A percentile compares a stretch with the other conserved stretches of the same genome.
Conservation (phyloP, 352 stramenopile genomes). For the Globisporangium middletonii region DNA sequence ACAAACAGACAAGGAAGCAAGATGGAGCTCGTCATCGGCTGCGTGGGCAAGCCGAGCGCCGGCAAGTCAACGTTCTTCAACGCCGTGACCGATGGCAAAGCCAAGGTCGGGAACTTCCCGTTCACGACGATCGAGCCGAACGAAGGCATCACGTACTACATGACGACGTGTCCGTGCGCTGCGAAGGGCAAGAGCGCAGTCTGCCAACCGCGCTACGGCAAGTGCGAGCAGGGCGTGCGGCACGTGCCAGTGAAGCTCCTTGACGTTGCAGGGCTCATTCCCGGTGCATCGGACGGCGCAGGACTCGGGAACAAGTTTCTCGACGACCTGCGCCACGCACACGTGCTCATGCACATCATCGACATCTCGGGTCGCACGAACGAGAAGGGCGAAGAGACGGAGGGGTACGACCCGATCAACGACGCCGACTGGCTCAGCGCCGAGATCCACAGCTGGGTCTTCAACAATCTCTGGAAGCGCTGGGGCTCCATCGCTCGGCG, state of each 20-base stretch:
- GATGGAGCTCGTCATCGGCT: conserved; percentile 87
- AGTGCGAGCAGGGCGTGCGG: conserved; percentile 66
- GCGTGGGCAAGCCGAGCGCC: conserved; percentile 83
- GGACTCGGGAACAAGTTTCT: conserved; percentile 99
- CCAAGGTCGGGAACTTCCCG: conserved; percentile 85
- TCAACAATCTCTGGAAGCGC: conserved; percentile 83
- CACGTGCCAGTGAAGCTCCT: conserved; percentile 83
- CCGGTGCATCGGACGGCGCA: conserved; percentile 84
- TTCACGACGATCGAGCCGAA: conserved; percentile 90
- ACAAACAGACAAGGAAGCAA: conserved; percentile 6
- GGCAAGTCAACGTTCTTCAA: conserved; percentile 91
- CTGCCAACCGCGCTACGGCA: conserved; percentile 73
- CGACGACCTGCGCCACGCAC: conserved; percentile 82
- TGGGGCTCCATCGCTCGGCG: conserved; percentile 76
- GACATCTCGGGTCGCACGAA: conserved; percentile 87
- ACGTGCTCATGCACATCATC: conserved; percentile 90
- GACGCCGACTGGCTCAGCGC: conserved; percentile 82
- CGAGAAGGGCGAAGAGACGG: conserved; percentile 85
- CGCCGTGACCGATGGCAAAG: conserved; percentile 84
- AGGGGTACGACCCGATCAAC: conserved; percentile 86
- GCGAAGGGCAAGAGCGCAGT: conserved; percentile 47
- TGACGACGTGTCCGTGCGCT: conserved; percentile 75
- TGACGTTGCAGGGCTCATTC: conserved; percentile 78
- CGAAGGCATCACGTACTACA: conserved; percentile 87
- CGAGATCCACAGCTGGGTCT: conserved; percentile 89